Conservation (phyloP, 176 grass and related monocot genomes). For the Bromus sterilis region DNA sequence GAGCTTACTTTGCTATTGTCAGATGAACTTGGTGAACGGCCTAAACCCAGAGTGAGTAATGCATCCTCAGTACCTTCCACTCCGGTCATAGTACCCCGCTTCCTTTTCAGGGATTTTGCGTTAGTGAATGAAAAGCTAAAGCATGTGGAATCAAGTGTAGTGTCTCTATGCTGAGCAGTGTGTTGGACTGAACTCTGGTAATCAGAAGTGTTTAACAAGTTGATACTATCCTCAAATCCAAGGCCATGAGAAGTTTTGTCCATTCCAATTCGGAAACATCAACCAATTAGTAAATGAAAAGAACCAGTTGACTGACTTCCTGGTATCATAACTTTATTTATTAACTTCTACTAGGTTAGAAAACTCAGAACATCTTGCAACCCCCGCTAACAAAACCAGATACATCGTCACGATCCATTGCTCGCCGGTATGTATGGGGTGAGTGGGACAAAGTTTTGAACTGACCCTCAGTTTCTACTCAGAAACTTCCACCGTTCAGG, state of each 20-base stretch:
- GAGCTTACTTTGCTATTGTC: conserved; percentile 71
- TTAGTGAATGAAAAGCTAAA: conserved; percentile 26
- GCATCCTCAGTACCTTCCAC: conserved; percentile 22
- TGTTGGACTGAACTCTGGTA: conserved; percentile 29
- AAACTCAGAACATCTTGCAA: conserved; percentile 36
- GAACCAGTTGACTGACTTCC: conserved; percentile 55
- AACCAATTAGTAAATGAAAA: conserved; percentile 44
- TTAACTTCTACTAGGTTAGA: conserved; percentile 39
- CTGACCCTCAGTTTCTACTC: conserved; percentile 34
- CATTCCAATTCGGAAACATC: conserved; percentile 39
- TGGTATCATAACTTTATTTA: conserved; percentile 43
- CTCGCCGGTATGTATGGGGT: conserved; percentile 36
- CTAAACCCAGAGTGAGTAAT: conserved; percentile 47
- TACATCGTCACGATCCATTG: conserved; percentile 87
- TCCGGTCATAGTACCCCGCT: conserved; percentile 32
- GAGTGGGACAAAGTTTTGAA: conserved; percentile 30
- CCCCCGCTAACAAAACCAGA: conserved; percentile 92
- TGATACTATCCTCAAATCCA: conserved; percentile 28
- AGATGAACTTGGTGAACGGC: conserved; percentile 52
- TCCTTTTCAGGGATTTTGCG: conserved; percentile 30
- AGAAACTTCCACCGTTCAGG: conserved; percentile 10
- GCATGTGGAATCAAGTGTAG: conserved; percentile 24
- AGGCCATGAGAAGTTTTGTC: conserved; percentile 30
- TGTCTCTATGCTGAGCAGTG: conserved; percentile 15
- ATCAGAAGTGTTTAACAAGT: conserved; percentile 6